Percentiles rank a stretch among this genome's conserved stretches.
phyloP scores from a whole-genome alignment of 768 basidiomycete genomes.

The Naematelia encephala region DNA sequence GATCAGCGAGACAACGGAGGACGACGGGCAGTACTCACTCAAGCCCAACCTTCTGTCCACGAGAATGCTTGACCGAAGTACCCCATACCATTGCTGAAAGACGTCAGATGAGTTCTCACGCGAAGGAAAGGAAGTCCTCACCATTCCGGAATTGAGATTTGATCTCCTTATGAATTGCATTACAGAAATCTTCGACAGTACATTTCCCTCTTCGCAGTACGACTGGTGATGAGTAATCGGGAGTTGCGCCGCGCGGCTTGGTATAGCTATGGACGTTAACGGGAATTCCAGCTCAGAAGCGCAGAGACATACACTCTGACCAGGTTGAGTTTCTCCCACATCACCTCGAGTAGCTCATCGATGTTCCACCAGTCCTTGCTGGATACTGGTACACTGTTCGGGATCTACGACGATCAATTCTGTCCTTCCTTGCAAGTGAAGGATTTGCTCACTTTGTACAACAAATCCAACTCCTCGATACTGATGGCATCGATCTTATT shows the following conservation, averaged over 20 bases:
- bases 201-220: slow-evolving; percentile 59
- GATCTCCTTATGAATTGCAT: slow-evolving; percentile 92
- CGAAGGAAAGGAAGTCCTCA: slow-evolving; percentile 52
- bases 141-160: slow-evolving; percentile 94
- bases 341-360: slow-evolving; percentile 85
- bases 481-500: slow-evolving; percentile 91
- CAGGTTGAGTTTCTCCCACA: slow-evolving; percentile 91
- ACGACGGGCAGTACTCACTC: slow-evolving; percentile 32
- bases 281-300: neutral
- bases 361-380: slow-evolving; percentile 94
- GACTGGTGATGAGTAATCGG: slow-evolving; percentile 87
- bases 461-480: slow-evolving; percentile 91
- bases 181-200: slow-evolving; percentile 85
- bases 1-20: neutral
- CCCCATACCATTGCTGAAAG: slow-evolving; percentile 74
- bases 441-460: slow-evolving; percentile 55
- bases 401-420: slow-evolving; percentile 60
- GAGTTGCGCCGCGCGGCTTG: slow-evolving; percentile 83
- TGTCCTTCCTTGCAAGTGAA: neutral
- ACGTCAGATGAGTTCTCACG: neutral
- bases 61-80: slow-evolving; percentile 89
- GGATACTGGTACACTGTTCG: slow-evolving; percentile 89
- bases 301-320: slow-evolving; percentile 71
- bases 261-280: slow-evolving; percentile 60
- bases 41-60: slow-evolving; percentile 73